Conservation (phyloP, 192 early-diverging fungal genomes). For the Coemansia nantahalensis region DNA sequence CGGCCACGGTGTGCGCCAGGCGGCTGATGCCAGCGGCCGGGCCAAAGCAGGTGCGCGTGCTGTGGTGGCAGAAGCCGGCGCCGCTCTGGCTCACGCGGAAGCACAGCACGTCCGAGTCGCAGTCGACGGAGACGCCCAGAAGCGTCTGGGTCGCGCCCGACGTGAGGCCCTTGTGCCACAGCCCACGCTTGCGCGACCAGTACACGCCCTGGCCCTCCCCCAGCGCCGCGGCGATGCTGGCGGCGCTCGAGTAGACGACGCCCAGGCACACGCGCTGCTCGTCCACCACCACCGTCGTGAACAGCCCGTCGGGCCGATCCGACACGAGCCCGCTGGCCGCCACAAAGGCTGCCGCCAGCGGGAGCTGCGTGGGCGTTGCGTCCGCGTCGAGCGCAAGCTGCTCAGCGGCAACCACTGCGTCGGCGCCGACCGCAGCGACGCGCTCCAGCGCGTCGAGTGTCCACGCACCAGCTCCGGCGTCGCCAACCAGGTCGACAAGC, state of each 20-base stretch:
- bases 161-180: slow-evolving; percentile 96
- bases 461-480: slow-evolving; percentile 22
- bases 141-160: slow-evolving; percentile 93
- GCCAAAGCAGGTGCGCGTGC: slow-evolving; percentile 92
- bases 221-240: slow-evolving; percentile 81
- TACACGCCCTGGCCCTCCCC: slow-evolving; percentile 84
- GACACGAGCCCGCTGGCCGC: slow-evolving; percentile 29
- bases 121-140: slow-evolving; percentile 76
- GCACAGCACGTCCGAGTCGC: slow-evolving; percentile 84
- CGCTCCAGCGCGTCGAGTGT: slow-evolving; percentile 20
- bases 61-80: slow-evolving; percentile 92
- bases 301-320: slow-evolving; percentile 90
- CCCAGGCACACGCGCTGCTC: slow-evolving; percentile 86
- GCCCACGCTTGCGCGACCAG: slow-evolving; percentile 79
- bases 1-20: slow-evolving; percentile 66
- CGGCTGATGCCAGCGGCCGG: slow-evolving; percentile 68
- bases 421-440: slow-evolving; percentile 19
- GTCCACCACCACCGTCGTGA: slow-evolving; percentile 92
- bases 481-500: slow-evolving; percentile 23
- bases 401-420: slow-evolving; percentile 19
- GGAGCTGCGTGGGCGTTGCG: slow-evolving; percentile 1
- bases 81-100: slow-evolving; percentile 86
- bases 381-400: slow-evolving; percentile 10
- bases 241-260: slow-evolving; percentile 84
- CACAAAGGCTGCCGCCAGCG: slow-evolving; percentile 27